Evolutionary conservation across 2,329 filamentous ascomycete species (phyloP).

Genomic region (Ceratocystis variospora): DNA sequence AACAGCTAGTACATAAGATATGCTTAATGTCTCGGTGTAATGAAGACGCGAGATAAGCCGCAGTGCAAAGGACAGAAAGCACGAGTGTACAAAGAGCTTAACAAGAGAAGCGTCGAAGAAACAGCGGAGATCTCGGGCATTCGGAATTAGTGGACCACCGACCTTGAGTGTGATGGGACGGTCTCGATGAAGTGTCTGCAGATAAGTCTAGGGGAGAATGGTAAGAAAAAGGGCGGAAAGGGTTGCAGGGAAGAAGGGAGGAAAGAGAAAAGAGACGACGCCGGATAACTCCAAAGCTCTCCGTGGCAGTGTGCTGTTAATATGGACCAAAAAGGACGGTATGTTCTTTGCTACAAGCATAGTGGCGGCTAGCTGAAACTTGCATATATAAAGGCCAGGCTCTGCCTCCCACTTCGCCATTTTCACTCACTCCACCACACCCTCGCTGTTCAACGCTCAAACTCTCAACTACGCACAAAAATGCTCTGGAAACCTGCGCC

Average conservation of each 20-base stretch:
- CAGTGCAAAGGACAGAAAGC: background rate
- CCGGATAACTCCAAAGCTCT: background rate
- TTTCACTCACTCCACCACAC: background rate
- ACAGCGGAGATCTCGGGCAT: background rate
- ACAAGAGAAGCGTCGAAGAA: background rate
- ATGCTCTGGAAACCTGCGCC: slow-evolving; percentile 11
- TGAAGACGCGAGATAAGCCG: background rate
- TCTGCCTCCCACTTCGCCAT: too few relatives aligned
- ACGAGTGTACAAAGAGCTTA: too few relatives aligned
- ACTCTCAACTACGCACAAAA: background rate
- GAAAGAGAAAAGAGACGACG: background rate
- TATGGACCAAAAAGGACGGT: background rate
- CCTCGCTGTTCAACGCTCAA: background rate
- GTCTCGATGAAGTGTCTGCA: too few relatives aligned
- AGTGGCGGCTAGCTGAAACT: too few relatives aligned
- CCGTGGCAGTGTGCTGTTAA: background rate
- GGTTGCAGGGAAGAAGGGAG: background rate
- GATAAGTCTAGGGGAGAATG: background rate
- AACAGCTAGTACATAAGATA: background rate
- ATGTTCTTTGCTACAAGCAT: too few relatives aligned
- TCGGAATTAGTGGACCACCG: background rate
- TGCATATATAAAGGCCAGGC: too few relatives aligned
- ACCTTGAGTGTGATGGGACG: background rate
- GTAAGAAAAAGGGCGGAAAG: background rate
- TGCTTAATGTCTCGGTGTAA: background rate